Evolutionary conservation across 805 yeast species (phyloP).

Genomic region (Nakazawaea ambrosiae): DNA sequence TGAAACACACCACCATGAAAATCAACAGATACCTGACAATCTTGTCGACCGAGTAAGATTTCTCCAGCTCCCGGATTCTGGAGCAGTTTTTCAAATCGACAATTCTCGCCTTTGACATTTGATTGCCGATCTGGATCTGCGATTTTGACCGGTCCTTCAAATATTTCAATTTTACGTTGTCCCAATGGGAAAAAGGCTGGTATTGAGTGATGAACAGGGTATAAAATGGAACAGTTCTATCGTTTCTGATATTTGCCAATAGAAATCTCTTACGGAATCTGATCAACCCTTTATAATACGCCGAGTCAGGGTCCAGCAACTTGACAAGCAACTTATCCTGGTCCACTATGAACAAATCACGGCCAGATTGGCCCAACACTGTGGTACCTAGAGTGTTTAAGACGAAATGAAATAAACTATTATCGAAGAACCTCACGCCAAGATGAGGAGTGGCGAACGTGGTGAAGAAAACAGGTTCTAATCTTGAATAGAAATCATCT

Average conservation of each 20-base stretch:
- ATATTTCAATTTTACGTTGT: slow-evolving; percentile 37
- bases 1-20: slow-evolving; percentile 14
- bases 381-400: slow-evolving; percentile 48
- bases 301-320: slow-evolving; percentile 44
- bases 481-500: slow-evolving; percentile 40
- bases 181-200: slow-evolving; percentile 68
- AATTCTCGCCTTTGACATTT: slow-evolving; percentile 36
- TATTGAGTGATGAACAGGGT: slow-evolving; percentile 70
- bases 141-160: slow-evolving; percentile 37
- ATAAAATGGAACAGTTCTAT: slow-evolving; percentile 82
- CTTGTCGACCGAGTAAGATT: not conserved
- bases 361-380: slow-evolving; percentile 61
- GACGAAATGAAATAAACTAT: slow-evolving; percentile 21
- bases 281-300: slow-evolving; percentile 47
- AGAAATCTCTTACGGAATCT: slow-evolving; percentile 50
- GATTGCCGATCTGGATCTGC: slow-evolving; percentile 27
- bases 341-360: slow-evolving; percentile 58
- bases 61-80: slow-evolving; percentile 10
- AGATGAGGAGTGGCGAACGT: slow-evolving; percentile 81
- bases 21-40: slow-evolving; percentile 19
- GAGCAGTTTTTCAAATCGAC: slow-evolving; percentile 39
- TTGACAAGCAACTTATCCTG: slow-evolving; percentile 37
- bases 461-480: slow-evolving; percentile 56
- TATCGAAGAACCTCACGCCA: slow-evolving; percentile 45
- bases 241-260: slow-evolving; percentile 74